Base-by-base conservation (phyloP, 2,329 filamentous ascomycete genomes). In the Calonectria pauciramosa region DNA sequence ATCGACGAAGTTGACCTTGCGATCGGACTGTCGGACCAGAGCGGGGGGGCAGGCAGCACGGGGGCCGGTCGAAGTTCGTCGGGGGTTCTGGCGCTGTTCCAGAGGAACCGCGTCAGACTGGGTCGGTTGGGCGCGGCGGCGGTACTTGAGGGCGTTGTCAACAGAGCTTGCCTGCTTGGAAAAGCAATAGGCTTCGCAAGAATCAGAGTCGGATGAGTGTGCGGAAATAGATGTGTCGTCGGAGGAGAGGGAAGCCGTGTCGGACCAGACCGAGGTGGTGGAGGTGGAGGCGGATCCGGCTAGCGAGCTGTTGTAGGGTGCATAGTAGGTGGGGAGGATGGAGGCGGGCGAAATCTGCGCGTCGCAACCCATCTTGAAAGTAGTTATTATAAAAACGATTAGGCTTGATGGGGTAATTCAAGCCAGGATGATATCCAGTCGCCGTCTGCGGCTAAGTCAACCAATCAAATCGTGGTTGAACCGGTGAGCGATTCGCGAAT, bases 1-100 rank as follows among this genome's bases (percentile, higher is more conserved):
- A 86, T 98, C 96, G 86, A 99, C 96, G 84, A 99, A 98, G 86
- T 94, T 96, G 84, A 95, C 91, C 89, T 98, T 98, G 84, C 96
- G 94, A 87, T 98, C 96, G 82, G 93, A 92, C 88, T 98, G 96
- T 82, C 96, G 94, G 77, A 96, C 90, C 78, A 98, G 91, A 73
- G 93, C 87, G 65, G 96, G 95, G 80, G 94, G 94, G 81, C 91
- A 90, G 80, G 91, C 90, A 78, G 91, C 86, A 80, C 90, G 89
- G 73, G 89, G 86, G 71, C 91, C 90, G 76, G 87, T 88, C 72
- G 87, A 89, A 66, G 89, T 91, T 76, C 90, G 89, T 74, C 91
- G 88, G 13, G 91, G 91, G 78, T 94, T 92, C 81, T 93, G 92
- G 76, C 93, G 91, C 82, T 93, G 87, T 80, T 93, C 91, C 68